Conservation (phyloP, 345 rosid genomes). For the Eucalyptus melliodora region DNA sequence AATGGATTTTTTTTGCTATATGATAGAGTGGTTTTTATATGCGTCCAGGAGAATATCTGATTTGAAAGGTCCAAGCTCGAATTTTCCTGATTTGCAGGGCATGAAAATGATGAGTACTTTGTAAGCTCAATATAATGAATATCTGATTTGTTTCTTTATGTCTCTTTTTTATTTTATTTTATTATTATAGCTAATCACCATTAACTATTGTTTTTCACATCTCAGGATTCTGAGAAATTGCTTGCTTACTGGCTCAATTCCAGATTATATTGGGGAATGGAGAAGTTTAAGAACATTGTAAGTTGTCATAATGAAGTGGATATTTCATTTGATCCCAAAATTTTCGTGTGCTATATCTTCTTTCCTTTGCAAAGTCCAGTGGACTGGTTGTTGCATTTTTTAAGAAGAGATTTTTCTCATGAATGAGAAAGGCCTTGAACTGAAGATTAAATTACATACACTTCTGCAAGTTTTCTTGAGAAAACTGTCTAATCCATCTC, state of each 20-base stretch:
- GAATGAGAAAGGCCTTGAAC: background rate
- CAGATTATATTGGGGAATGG: conserved; percentile 27
- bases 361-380: background rate
- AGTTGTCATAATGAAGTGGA: conserved; percentile 9
- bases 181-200: background rate
- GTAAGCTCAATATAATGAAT: conserved; percentile 29
- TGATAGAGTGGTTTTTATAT: background rate
- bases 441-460: background rate
- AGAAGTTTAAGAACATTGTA: conserved; percentile 21
- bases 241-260: conserved; percentile 37
- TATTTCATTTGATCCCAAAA: background rate
- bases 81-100: conserved; percentile 36
- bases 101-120: conserved; percentile 6
- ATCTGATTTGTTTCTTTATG: background rate
- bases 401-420: background rate
- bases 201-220: background rate
- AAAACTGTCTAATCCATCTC: background rate
- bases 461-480: background rate
- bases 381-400: background rate
- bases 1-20: background rate
- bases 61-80: conserved; percentile 37
- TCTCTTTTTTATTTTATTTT: background rate
- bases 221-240: conserved; percentile 58
- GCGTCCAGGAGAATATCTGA: conserved; percentile 64
- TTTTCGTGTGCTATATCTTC: background rate